Evolutionary conservation across 2,329 filamentous ascomycete species (phyloP).

Genomic region (Ophiostoma australiae): DNA sequence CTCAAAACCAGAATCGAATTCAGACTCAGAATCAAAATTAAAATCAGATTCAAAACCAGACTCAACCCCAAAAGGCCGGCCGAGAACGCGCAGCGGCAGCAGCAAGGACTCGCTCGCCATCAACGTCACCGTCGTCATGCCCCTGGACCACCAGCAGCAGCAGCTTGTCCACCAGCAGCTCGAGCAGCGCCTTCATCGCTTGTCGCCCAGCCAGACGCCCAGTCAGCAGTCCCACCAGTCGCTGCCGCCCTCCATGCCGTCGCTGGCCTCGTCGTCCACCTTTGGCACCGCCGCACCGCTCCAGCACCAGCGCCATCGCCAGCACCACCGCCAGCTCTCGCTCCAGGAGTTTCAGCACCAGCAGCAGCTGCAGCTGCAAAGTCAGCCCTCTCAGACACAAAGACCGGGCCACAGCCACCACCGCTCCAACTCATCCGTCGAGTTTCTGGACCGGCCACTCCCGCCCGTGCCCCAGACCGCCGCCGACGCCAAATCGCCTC

Average conservation of each 20-base stretch:
- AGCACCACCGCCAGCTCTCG: neutral
- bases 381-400: neutral
- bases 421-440: neutral
- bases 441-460: neutral
- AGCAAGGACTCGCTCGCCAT: conserved; percentile 11
- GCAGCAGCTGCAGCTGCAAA: neutral
- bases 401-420: neutral
- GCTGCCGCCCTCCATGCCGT: neutral
- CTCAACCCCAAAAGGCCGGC: neutral
- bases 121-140: conserved; percentile 15
- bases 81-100: neutral
- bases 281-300: neutral
- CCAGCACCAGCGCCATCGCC: neutral
- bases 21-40: neutral
- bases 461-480: neutral
- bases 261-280: neutral
- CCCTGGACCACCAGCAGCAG: conserved; percentile 12
- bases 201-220: neutral
- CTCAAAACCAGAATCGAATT: too few species aligned
- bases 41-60: too few species aligned
- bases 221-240: neutral
- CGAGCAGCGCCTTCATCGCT: conserved; percentile 4
- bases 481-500: neutral
- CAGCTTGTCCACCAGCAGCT: conserved; percentile 6
- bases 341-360: neutral